These are phyloP conservation scores for Gaillardinia entomophila DNA, from an alignment of 805 yeast species.

Conservation along the genomic window DNA sequence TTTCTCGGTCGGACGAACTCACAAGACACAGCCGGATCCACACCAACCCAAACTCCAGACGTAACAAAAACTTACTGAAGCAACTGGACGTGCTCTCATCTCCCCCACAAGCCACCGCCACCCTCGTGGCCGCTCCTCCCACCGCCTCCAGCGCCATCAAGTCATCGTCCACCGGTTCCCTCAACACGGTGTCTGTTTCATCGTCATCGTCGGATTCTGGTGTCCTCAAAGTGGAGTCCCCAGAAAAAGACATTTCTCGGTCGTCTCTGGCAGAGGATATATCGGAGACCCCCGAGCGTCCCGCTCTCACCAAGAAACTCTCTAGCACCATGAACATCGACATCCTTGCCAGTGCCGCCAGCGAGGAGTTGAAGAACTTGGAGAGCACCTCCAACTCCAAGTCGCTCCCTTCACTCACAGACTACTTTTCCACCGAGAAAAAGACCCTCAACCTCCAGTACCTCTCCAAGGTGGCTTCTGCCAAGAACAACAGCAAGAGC, in stretches of 20 bases:
- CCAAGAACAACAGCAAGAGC: constrained; percentile 27
- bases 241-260: neutral
- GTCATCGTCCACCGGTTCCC: neutral
- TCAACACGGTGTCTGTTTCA: neutral
- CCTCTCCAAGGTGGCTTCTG: constrained; percentile 1
- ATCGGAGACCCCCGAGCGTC: neutral
- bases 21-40: constrained; percentile 84
- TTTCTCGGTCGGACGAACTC: constrained; percentile 77
- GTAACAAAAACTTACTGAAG: constrained; percentile 25
- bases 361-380: constrained; percentile 45
- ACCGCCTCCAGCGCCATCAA: neutral
- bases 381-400: constrained; percentile 34
- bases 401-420: constrained; percentile 47
- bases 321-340: constrained; percentile 37
- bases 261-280: neutral
- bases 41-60: constrained; percentile 47
- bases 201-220: neutral
- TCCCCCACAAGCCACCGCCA: too few relatives aligned
- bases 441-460: constrained; percentile 1
- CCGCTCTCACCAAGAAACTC: neutral
- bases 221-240: too few relatives aligned
- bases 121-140: neutral
- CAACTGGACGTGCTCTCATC: neutral
- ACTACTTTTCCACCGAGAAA: constrained; percentile 36
- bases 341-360: constrained; percentile 49